Evolutionary conservation across 176 grass and related monocot species (phyloP), one percentile per base, ranked within the genome.

Genomic region (Oryza australiensis): DNA sequence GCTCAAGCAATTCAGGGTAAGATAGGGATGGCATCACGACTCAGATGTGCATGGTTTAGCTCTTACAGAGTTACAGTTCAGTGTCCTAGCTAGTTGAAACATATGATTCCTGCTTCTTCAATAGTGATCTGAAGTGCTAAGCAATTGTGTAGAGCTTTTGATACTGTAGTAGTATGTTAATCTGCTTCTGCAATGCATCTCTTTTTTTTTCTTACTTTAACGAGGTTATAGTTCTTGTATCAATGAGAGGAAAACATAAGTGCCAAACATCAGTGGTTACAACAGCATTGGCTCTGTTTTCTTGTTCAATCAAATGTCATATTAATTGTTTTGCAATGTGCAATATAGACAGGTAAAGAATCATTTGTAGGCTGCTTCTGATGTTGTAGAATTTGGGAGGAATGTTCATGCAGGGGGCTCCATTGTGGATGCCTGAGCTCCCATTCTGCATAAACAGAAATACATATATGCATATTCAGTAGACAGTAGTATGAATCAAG

Each of bases 21-120:
- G 38, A 43, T 60, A 70, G 26, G 35, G 16, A 1, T 63, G 63
- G 37, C 13, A 78, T 78, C 26, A 78, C 71, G 26, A 70, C 66
- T 62, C 35, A 26, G 27, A 85, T 63, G 33, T 70, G 65, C 34
- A 34, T 84, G 73, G 40, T 26, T 22, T 69, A 60, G 34, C 16
- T 45, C 28, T 66, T n/a, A 5, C 35, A 37, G 35, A 37, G 35
- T 37, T 37, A 37, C 41, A 57, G 23, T 53, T 74, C 29, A 60
- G 2, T 77, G 37, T 35, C 46, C 43, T 81, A 81, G n/a, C 38
- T 80, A 88, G 69, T 74, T 80, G 48, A 73, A 62, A 80, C 76
- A 74, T 79, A 60, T 29, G 16, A 60, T 46, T 70, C 72, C 12
- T 34, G 78, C 35, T 68, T 69, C 26, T 60, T 43, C 11, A 34